Conservation (phyloP, 2,329 filamentous ascomycete species). For the Alternaria sp. region DNA sequence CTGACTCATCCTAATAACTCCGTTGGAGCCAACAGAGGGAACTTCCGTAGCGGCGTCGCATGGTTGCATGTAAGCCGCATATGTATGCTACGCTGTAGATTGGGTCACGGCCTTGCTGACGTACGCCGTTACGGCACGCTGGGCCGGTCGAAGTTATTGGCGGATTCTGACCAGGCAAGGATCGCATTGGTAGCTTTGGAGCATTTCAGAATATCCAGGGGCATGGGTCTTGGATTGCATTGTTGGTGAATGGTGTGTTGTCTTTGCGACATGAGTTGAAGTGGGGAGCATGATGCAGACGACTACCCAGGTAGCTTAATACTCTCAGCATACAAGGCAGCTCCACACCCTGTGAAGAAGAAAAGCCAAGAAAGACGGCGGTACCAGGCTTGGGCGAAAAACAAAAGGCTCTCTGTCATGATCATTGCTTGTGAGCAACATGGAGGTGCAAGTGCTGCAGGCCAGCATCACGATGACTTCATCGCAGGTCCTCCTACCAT, state of each 20-base stretch:
- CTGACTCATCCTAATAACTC: slow-evolving; percentile 12
- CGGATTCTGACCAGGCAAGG: background rate
- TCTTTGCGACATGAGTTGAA: background rate
- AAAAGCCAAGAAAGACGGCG: background rate
- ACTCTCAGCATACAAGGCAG: background rate
- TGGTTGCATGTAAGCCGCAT: slow-evolving; percentile 13
- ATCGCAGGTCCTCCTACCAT: background rate
- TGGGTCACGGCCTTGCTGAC: slow-evolving; percentile 19
- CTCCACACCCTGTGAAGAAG: no score
- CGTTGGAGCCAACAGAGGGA: slow-evolving; percentile 2
- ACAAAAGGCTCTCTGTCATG: background rate
- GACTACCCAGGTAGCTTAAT: background rate
- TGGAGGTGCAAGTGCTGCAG: background rate
- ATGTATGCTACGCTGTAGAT: slow-evolving; percentile 9
- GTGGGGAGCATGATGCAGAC: background rate
- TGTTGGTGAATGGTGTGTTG: background rate
- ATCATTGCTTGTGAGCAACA: background rate
- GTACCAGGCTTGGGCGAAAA: background rate
- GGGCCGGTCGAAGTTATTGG: background rate
- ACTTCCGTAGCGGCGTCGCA: slow-evolving; percentile 3
- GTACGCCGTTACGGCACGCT: slow-evolving; percentile 2
- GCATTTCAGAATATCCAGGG: background rate
- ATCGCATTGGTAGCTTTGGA: background rate
- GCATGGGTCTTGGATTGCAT: background rate
- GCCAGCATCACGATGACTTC: slow-evolving; percentile 14